phyloP scores from a whole-genome alignment of 2,329 filamentous ascomycete genomes.

The Claviceps purpurea region DNA sequence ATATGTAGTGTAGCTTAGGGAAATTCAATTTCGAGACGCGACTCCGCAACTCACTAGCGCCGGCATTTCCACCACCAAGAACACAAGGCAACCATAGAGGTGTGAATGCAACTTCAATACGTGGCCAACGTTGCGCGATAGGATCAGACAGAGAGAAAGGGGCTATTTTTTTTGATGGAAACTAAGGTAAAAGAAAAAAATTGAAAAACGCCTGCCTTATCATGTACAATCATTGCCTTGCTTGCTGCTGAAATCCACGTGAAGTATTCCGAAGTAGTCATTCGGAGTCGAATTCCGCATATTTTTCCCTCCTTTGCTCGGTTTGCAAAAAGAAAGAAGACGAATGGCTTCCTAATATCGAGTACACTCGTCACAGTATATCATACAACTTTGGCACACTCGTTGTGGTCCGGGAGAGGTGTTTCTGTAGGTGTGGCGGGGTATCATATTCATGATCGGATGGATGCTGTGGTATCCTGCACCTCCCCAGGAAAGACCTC shows the following conservation, averaged over 20 bases:
- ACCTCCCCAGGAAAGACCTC: conserved; percentile 17
- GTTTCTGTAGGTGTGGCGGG: neutral
- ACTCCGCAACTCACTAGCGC: neutral
- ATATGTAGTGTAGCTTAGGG: neutral
- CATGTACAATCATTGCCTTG: neutral
- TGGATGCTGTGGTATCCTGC: neutral
- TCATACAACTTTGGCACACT: conserved; percentile 1
- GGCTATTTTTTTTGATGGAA: no score
- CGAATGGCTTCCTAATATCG: neutral
- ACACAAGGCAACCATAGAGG: neutral
- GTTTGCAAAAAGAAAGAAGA: neutral
- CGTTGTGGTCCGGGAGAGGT: neutral
- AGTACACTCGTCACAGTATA: neutral
- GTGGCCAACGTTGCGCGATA: neutral
- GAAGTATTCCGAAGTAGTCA: neutral
- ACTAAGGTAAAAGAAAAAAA: no score
- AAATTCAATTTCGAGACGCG: neutral
- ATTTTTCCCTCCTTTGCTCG: neutral
- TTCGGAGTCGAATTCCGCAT: neutral
- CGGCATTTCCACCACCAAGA: neutral
- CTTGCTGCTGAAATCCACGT: neutral
- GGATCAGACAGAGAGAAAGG: neutral
- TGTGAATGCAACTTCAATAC: neutral
- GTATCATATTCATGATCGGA: neutral
- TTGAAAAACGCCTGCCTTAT: neutral